Conservation (phyloP, 2,329 filamentous ascomycete species). For the Pseudocercospora fuligena region DNA sequence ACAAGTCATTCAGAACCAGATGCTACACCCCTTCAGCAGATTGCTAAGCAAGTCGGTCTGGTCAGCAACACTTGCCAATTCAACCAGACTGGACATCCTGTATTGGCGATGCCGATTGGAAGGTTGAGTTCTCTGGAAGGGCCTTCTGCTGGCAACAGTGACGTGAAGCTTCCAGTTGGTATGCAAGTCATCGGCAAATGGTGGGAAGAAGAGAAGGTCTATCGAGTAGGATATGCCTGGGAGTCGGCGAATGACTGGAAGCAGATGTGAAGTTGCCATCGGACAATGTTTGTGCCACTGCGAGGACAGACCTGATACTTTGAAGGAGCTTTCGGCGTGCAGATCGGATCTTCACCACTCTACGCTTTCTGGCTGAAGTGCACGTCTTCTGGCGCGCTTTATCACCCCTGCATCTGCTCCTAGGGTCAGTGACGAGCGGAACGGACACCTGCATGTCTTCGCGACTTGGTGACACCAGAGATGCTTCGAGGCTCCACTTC, state of each 20-base stretch:
- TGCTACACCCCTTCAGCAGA: conserved; percentile 51
- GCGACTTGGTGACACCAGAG: neutral
- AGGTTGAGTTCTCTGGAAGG: conserved; percentile 57
- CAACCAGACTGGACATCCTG: conserved; percentile 57
- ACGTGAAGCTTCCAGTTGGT: conserved; percentile 39
- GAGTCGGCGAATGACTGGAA: conserved; percentile 55
- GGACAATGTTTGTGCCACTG: neutral
- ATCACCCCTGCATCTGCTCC: too few relatives aligned
- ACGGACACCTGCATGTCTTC: neutral
- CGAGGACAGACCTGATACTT: neutral
- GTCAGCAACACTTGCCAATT: conserved; percentile 61
- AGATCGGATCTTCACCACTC: too few relatives aligned
- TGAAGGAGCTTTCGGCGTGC: neutral
- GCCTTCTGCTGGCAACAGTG: conserved; percentile 18
- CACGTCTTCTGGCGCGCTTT: too few relatives aligned
- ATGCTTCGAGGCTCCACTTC: neutral
- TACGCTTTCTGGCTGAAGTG: too few relatives aligned
- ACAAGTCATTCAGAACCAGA: conserved; percentile 49
- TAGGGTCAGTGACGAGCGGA: too few relatives aligned
- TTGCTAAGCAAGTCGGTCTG: conserved; percentile 58
- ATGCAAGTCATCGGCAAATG: conserved; percentile 47
- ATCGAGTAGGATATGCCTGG: conserved; percentile 54
- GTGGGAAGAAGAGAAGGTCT: conserved; percentile 57
- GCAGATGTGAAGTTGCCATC: conserved; percentile 28
- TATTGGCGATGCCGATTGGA: conserved; percentile 51